Evolutionary conservation across 1,284 basidiomycete genomes (phyloP), one percentile per base, ranked within the genome.

Genomic region (Cutaneotrichosporon sp.): DNA sequence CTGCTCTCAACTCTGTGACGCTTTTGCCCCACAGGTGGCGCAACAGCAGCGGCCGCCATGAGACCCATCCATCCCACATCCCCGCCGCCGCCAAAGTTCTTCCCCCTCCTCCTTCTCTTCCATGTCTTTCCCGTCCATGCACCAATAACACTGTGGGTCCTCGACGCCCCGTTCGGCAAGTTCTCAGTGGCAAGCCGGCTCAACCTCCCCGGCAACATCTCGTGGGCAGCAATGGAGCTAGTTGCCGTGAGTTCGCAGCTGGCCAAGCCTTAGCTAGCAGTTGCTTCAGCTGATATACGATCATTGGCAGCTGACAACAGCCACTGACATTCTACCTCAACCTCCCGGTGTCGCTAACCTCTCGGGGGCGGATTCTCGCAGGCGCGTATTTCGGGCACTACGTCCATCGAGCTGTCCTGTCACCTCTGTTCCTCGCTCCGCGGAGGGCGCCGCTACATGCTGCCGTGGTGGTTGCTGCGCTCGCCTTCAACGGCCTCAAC

Each of bases 201-300:
- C 41, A 71, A 82, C 19, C 62, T 86, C 7, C 79, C 44, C 60
- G 78, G 77, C 10, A 77, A 77, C 51, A n/a, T 72, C 6, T 78
- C 85, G 27, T 93, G 90, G 89, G 85, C 90, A 24, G 35, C 81
- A 45, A 93, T 93, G 89, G 90, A 94, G 72, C 75, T 88, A 37
- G 79, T 87, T n/a, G 81, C 88, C 3, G 88, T 89, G 7, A 49
- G 83, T n/a, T 59, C 6, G 3, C 0, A 10, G 11, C 10, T 17
- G 10, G n/a, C 12, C 20, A 10, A 19, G 11, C 34, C 27, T 22
- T 5, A 3, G 11, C 26, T 8, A 31, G 4, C 14, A 14, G 29
- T 9, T 9, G 10, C 10, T 14, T 2, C 29, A 2, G 29, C 29
- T 31, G 14, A 31, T 5, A 9, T 31, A 9, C 29, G 3, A 9